Base-by-base conservation (phyloP, 148 eudicot species). In the Chenopodium album region DNA sequence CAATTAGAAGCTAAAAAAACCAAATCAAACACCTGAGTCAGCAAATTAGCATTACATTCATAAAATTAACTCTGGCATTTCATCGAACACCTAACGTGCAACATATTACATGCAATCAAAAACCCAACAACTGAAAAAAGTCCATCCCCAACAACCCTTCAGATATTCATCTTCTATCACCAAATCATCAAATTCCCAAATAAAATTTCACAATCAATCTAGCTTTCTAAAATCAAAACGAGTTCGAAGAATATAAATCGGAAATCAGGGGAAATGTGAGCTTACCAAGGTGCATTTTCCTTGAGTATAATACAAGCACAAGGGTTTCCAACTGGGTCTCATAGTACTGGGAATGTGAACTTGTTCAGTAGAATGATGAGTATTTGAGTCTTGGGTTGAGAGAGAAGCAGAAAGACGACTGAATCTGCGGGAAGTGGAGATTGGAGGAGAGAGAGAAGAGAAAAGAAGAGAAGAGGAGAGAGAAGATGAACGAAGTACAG, bases 261-360 rank as follows among this genome's bases (percentile, higher is more conserved):
- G 22, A 54, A 7, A 52, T 12, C 0, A 4, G 4, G 26, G 7
- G 66, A 50, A 12, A 29, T 31, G 5, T 59, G 50, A 62, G 32
- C 85, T 29, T 86, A 93, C 98, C 97, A 48, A 84, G 12, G 99
- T 92, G 85, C 99, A 95, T 62, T 87, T 91, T 10, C 91, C 97
- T 83, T 95, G 98, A 16, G 98, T 88, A 84, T 83, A 86, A 73
- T 95, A 95, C 81, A 95, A 86, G 86, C 98, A 95, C 86, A 88
- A 83, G 28, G 98, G 98, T 82, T 89, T 95, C 98, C 98, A 95
- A n/a, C 60, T 9, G 9, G 89, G 85, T 65, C 66, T 86, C 50
- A 28, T 52, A 63, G 63, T 81, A 59, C 56, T 81, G 1, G 77
- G 62, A 73, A 41, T 41, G 65, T 56, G 52, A 78, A 76, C 41